Evolutionary conservation across 2,329 filamentous ascomycete species (phyloP).

Genomic region (Fusarium sp.): DNA sequence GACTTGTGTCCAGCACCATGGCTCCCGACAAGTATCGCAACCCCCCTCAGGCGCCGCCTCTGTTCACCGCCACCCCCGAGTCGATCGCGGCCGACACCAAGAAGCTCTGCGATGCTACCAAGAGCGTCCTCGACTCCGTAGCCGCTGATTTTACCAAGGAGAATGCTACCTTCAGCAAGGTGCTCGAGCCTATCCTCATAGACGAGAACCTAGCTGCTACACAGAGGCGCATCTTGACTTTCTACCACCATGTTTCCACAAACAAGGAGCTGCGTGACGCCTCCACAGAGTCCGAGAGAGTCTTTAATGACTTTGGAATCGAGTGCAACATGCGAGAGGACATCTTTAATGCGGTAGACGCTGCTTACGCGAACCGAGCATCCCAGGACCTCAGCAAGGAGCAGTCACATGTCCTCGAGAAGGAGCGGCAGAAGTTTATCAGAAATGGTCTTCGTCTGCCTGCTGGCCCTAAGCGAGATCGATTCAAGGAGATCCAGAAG

Average conservation of each 20-base stretch:
- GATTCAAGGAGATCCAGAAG: slow-evolving; percentile 90
- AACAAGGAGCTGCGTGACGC: slow-evolving; percentile 75
- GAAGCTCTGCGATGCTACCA: slow-evolving; percentile 69
- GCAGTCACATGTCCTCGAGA: slow-evolving; percentile 76
- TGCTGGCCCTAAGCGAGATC: slow-evolving; percentile 73
- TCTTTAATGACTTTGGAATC: slow-evolving; percentile 80
- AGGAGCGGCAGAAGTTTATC: slow-evolving; percentile 80
- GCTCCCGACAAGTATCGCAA: slow-evolving; percentile 72
- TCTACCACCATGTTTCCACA: slow-evolving; percentile 81
- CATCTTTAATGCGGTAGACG: slow-evolving; percentile 73
- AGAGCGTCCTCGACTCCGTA: slow-evolving; percentile 71
- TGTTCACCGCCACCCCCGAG: slow-evolving; percentile 78
- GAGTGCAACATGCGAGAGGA: slow-evolving; percentile 85
- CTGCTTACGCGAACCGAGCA: slow-evolving; percentile 62
- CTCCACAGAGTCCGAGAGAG: slow-evolving; percentile 77
- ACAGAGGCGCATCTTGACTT: slow-evolving; percentile 72
- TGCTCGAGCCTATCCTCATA: slow-evolving; percentile 72
- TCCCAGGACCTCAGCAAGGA: slow-evolving; percentile 70
- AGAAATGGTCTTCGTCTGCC: slow-evolving; percentile 78
- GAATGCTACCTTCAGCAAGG: slow-evolving; percentile 63
- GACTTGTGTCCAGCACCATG: slow-evolving; percentile 66
- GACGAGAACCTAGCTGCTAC: slow-evolving; percentile 74
- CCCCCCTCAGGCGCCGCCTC: slow-evolving; percentile 79
- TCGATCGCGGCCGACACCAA: slow-evolving; percentile 74
- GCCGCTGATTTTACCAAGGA: slow-evolving; percentile 66